phyloP scores from a whole-genome alignment of 371 early-diverging fungal genomes.

The Mortierella sp. region DNA sequence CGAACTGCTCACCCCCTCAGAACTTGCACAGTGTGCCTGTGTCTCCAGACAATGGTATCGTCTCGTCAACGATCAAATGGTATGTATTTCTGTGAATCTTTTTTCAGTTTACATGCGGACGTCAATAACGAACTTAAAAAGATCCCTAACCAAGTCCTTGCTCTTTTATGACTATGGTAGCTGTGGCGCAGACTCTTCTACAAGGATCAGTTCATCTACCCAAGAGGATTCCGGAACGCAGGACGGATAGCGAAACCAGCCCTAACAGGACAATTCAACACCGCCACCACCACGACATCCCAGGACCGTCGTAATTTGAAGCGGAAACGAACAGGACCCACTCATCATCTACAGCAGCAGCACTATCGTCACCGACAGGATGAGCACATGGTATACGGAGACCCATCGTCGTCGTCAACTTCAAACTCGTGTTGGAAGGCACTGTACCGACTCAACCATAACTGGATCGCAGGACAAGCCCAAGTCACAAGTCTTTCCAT shows the following conservation, averaged over 20 bases:
- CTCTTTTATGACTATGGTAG: conserved; percentile 1
- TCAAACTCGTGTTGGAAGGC: conserved; percentile 29
- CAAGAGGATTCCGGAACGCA: conserved; percentile 22
- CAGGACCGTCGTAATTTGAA: neutral
- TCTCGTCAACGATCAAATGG: conserved; percentile 56
- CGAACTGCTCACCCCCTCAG: conserved; percentile 35
- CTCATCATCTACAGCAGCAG: neutral
- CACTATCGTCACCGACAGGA: neutral
- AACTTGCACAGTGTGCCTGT: conserved; percentile 44
- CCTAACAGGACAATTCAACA: neutral
- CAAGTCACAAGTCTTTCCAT: conserved; percentile 29
- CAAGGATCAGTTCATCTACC: conserved; percentile 33
- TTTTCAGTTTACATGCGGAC: too few species aligned
- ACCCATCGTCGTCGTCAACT: neutral
- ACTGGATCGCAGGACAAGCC: conserved; percentile 53
- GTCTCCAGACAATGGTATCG: conserved; percentile 54
- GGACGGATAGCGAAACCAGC: neutral
- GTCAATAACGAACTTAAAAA: too few species aligned
- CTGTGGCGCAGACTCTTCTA: conserved; percentile 46
- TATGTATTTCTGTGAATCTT: neutral
- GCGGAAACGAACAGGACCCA: neutral
- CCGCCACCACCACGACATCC: neutral
- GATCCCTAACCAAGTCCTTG: too few species aligned
- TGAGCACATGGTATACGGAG: neutral
- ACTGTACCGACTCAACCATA: conserved; percentile 27